Conservation (phyloP, 1,284 basidiomycete genomes). For the Hortiboletus rubellus region DNA sequence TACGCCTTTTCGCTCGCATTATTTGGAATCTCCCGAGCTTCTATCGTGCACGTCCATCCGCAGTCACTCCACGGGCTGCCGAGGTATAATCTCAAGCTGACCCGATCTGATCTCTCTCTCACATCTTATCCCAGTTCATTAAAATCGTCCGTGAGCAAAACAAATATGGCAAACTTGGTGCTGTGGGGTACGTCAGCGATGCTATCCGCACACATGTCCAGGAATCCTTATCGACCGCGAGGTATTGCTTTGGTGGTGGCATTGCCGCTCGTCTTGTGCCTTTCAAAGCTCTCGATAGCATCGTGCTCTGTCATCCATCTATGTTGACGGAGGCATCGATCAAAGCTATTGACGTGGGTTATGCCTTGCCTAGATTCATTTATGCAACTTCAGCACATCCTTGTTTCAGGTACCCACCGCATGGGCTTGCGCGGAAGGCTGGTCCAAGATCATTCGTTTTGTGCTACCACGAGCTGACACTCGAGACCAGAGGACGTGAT, state of each 20-base stretch:
- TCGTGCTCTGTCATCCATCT: conserved; percentile 46
- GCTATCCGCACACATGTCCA: not conserved
- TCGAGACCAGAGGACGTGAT: conserved; percentile 37
- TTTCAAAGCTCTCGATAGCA: conserved; percentile 36
- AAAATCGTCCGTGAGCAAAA: conserved; percentile 32
- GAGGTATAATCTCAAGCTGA: conserved; percentile 25
- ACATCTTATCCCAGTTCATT: conserved; percentile 29
- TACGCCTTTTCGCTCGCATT: conserved; percentile 34
- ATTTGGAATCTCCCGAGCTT: conserved; percentile 36
- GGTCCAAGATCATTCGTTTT: not conserved
- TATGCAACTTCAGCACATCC: not conserved
- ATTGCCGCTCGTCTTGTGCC: conserved; percentile 27
- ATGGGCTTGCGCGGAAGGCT: conserved; percentile 43
- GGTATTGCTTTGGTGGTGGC: conserved; percentile 47
- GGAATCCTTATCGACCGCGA: conserved; percentile 13
- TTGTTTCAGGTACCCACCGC: conserved; percentile 38
- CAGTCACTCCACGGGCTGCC: conserved; percentile 40
- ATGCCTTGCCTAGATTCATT: not conserved
- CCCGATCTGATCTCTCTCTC: not conserved
- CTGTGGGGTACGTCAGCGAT: conserved; percentile 40
- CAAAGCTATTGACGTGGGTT: conserved; percentile 16
- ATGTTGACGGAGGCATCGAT: conserved; percentile 24
- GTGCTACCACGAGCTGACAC: not conserved
- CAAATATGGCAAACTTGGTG: conserved; percentile 42
- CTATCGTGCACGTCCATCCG: conserved; percentile 41